phyloP scores from a whole-genome alignment of 1,284 basidiomycete genomes.

The Rhodotorula sp. region DNA sequence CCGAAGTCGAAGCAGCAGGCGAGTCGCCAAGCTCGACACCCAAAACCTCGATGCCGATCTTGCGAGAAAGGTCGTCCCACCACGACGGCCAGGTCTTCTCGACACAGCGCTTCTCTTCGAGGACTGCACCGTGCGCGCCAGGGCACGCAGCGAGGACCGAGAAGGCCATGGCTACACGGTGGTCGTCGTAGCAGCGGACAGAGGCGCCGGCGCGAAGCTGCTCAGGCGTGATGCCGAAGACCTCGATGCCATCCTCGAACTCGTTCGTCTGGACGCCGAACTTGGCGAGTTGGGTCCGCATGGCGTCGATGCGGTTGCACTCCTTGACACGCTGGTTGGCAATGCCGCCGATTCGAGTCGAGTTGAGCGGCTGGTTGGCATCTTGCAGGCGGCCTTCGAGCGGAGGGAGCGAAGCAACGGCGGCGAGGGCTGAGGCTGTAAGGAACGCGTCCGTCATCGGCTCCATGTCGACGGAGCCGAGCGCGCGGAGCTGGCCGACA shows the following conservation, averaged over 20 bases:
- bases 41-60: constrained; percentile 87
- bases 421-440: constrained; percentile 87
- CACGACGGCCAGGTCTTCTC: constrained; percentile 99
- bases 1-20: constrained; percentile 46
- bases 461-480: constrained; percentile 94
- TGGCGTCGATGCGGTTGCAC: constrained; percentile 93
- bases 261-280: constrained; percentile 92
- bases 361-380: constrained; percentile 50
- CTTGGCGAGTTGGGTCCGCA: constrained; percentile 94
- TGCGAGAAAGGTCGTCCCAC: constrained; percentile 97
- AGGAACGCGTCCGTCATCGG: constrained; percentile 99
- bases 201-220: constrained; percentile 67
- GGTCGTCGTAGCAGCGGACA: constrained; percentile 96
- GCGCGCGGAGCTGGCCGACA: constrained; percentile 71
- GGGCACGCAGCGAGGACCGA: constrained; percentile 78
- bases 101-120: constrained; percentile 96
- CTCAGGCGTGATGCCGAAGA: constrained; percentile 67
- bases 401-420: constrained; percentile 66
- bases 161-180: constrained; percentile 98
- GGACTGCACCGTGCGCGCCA: constrained; percentile 60
- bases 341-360: constrained; percentile 86
- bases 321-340: constrained; percentile 99
- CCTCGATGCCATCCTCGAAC: constrained; percentile 86
- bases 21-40: constrained; percentile 52
- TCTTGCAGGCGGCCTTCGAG: constrained; percentile 40